phyloP scores from a whole-genome alignment of 2,329 filamentous ascomycete species.

The Metarhizium guizhouense region DNA sequence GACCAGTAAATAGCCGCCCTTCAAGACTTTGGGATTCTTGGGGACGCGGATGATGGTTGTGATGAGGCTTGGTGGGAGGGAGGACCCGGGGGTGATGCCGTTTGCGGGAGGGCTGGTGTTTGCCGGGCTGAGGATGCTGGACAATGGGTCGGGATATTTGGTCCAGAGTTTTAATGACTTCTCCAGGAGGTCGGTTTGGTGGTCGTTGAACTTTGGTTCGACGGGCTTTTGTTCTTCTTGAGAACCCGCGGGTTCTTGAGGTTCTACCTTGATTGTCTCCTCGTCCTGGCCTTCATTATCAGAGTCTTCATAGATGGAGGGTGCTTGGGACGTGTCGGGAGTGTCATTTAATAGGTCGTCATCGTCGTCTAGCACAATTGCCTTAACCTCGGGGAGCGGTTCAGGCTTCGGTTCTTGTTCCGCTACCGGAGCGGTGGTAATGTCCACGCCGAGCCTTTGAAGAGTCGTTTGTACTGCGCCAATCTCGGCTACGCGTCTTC shows the following conservation, averaged over 20 bases:
- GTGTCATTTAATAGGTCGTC: conserved; percentile 51
- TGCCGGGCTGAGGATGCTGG: conserved; percentile 45
- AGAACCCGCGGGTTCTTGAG: conserved; percentile 7
- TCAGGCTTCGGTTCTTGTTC: conserved; percentile 29
- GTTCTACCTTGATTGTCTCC: conserved; percentile 13
- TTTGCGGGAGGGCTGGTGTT: conserved; percentile 63
- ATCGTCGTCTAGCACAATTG: conserved; percentile 43
- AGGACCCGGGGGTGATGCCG: conserved; percentile 42
- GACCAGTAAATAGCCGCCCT: conserved; percentile 79
- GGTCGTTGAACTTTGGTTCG: conserved; percentile 33
- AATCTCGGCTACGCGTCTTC: conserved; percentile 67
- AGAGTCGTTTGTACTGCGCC: conserved; percentile 63
- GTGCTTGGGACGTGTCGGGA: conserved; percentile 40
- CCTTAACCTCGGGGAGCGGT: conserved; percentile 24
- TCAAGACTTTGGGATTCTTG: conserved; percentile 74
- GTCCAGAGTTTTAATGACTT: conserved; percentile 58
- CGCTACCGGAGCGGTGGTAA: conserved; percentile 24
- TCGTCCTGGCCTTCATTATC: conserved; percentile 13
- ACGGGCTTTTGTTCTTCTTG: background rate
- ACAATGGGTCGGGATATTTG: conserved; percentile 46
- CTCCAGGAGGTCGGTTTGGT: conserved; percentile 37
- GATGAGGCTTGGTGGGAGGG: conserved; percentile 53
- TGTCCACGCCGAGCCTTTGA: conserved; percentile 44
- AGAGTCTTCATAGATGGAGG: conserved; percentile 22
- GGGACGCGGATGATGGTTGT: conserved; percentile 68